These are phyloP conservation scores for Collybiopsis confluens DNA, from an alignment of 768 basidiomycete genomes.

Conservation along the genomic window DNA sequence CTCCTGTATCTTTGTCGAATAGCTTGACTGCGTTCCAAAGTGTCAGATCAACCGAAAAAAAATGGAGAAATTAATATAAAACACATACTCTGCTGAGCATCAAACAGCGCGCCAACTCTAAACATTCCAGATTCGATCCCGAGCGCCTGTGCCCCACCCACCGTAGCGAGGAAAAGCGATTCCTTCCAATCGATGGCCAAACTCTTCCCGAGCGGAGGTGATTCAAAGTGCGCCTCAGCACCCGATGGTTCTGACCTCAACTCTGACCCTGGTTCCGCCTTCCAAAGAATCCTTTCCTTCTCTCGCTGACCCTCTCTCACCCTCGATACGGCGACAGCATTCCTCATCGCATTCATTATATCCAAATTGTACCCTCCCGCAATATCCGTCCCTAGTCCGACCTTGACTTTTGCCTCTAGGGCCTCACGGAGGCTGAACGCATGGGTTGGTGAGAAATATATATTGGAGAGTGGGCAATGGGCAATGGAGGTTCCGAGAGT, in stretches of 20 bases:
- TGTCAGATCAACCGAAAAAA: too few relatives aligned
- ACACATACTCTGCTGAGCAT: conserved; percentile 69
- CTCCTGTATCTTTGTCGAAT: conserved; percentile 32
- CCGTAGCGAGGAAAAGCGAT: conserved; percentile 74
- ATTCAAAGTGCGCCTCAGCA: neutral
- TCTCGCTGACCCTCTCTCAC: conserved; percentile 51
- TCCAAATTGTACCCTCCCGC: conserved; percentile 83
- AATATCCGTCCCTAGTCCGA: conserved; percentile 83
- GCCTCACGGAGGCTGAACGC: conserved; percentile 73
- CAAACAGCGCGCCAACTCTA: conserved; percentile 59
- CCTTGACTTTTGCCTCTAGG: conserved; percentile 52
- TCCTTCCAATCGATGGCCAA: conserved; percentile 79
- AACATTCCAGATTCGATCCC: conserved; percentile 58
- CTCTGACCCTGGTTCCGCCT: neutral
- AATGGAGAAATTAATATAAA: too few relatives aligned
- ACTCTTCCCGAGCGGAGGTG: conserved; percentile 12
- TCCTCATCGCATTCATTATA: conserved; percentile 77
- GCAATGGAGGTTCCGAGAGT: conserved; percentile 59
- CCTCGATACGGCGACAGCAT: conserved; percentile 67
- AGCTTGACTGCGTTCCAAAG: conserved; percentile 44
- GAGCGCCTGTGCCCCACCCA: conserved; percentile 71
- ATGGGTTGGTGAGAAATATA: conserved; percentile 71
- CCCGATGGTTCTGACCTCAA: neutral
- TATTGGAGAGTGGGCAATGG: conserved; percentile 87
- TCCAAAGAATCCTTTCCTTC: conserved; percentile 12